phyloP scores from a whole-genome alignment of 1,284 basidiomycete species.

The Ustilago hordei region DNA sequence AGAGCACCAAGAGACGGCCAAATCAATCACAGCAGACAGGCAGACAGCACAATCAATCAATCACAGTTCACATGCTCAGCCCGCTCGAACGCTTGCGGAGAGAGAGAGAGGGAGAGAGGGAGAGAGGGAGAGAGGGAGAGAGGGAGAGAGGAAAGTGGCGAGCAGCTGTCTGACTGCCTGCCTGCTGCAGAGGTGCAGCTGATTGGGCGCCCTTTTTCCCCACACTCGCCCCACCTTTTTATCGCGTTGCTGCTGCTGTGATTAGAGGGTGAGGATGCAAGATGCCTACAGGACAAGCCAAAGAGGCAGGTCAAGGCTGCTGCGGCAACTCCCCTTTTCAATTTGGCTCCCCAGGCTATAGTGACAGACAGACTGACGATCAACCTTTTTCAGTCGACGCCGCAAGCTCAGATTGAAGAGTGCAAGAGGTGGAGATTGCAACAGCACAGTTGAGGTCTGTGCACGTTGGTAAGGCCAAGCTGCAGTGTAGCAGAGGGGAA shows the following conservation, averaged over 20 bases:
- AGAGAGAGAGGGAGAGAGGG: too few relatives aligned
- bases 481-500: neutral
- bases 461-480: neutral
- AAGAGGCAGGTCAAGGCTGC: neutral
- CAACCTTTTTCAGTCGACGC: neutral
- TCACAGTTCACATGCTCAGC: neutral
- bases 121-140: too few relatives aligned
- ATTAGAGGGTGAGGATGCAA: neutral
- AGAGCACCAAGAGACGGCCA: neutral
- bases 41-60: neutral
- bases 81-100: neutral
- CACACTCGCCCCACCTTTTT: neutral
- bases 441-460: neutral
- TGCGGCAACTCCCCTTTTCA: neutral
- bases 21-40: constrained; percentile 10
- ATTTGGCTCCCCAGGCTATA: neutral
- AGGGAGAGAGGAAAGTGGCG: neutral
- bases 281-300: neutral
- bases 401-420: neutral
- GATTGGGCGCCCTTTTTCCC: constrained; percentile 11
- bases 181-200: constrained; percentile 14
- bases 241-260: neutral
- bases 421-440: neutral
- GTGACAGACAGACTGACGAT: neutral
- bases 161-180: neutral